Evolutionary conservation across 2,329 filamentous ascomycete genomes (phyloP).

Genomic region (Trichophyton simii): DNA sequence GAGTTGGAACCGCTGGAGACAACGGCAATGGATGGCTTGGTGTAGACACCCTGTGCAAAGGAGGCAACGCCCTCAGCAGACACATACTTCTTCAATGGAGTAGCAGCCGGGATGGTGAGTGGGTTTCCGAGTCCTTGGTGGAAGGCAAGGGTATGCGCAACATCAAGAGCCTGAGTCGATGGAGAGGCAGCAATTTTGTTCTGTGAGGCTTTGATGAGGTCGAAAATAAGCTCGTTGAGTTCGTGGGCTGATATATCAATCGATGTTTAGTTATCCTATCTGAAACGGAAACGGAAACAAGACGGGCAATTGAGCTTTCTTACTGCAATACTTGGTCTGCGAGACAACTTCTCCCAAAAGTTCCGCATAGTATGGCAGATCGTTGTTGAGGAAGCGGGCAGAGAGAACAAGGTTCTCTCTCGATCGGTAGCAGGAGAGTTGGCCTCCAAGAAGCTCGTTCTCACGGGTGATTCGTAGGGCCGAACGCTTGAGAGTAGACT

Average conservation of each 20-base stretch:
- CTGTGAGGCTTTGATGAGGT: slow-evolving; percentile 65
- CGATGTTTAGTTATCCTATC: slow-evolving; percentile 5
- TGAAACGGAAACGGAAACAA: neutral
- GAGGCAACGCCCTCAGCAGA: slow-evolving; percentile 59
- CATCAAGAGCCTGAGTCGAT: slow-evolving; percentile 65
- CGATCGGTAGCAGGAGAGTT: slow-evolving; percentile 77
- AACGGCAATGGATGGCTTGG: slow-evolving; percentile 81
- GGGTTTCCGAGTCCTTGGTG: slow-evolving; percentile 80
- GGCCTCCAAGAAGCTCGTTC: slow-evolving; percentile 84
- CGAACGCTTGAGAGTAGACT: slow-evolving; percentile 72
- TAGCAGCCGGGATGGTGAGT: slow-evolving; percentile 58
- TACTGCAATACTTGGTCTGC: slow-evolving; percentile 70
- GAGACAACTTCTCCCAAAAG: slow-evolving; percentile 83
- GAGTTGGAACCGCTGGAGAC: slow-evolving; percentile 78
- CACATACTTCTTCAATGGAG: slow-evolving; percentile 67
- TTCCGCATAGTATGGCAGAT: slow-evolving; percentile 96
- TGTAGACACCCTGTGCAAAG: slow-evolving; percentile 68
- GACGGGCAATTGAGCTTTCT: slow-evolving; percentile 15
- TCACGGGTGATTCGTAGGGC: slow-evolving; percentile 89
- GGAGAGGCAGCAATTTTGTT: slow-evolving; percentile 52
- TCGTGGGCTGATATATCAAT: slow-evolving; percentile 55
- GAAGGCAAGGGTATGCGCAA: slow-evolving; percentile 76
- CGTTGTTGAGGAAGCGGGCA: slow-evolving; percentile 87
- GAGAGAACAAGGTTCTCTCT: slow-evolving; percentile 86
- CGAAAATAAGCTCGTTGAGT: slow-evolving; percentile 75